These are phyloP conservation scores for Komagataella ulmi DNA, from an alignment of 805 yeast genomes.

Conservation along the genomic window DNA sequence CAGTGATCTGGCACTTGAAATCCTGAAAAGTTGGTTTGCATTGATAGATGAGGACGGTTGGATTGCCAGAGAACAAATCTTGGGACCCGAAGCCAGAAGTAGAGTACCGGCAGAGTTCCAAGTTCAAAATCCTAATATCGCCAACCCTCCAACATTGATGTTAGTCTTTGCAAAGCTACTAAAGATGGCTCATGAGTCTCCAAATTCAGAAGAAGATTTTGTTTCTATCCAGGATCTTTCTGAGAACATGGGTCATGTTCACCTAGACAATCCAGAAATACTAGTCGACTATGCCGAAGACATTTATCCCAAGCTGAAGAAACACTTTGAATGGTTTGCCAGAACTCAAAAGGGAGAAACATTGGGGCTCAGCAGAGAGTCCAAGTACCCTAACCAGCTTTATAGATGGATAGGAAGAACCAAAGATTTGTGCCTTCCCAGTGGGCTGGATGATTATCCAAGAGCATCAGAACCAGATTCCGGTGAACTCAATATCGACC, in stretches of 20 bases:
- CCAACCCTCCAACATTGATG: slow-evolving; percentile 92
- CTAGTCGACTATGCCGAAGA: slow-evolving; percentile 41
- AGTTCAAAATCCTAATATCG: slow-evolving; percentile 78
- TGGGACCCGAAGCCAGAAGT: slow-evolving; percentile 83
- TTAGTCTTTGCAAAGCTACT: slow-evolving; percentile 50
- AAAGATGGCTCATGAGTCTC: slow-evolving; percentile 24
- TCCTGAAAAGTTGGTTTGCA: slow-evolving; percentile 77
- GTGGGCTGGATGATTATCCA: slow-evolving; percentile 95
- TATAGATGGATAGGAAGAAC: slow-evolving; percentile 95
- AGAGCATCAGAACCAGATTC: slow-evolving; percentile 69
- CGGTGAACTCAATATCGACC: slow-evolving; percentile 84
- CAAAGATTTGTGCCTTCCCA: slow-evolving; percentile 70
- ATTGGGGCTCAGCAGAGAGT: slow-evolving; percentile 54
- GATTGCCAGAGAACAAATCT: slow-evolving; percentile 91
- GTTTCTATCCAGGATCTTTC: slow-evolving; percentile 11
- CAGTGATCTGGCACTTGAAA: slow-evolving; percentile 66
- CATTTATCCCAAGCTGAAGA: slow-evolving; percentile 64
- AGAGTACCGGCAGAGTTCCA: slow-evolving; percentile 78
- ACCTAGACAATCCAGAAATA: slow-evolving; percentile 45
- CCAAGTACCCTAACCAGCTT: slow-evolving; percentile 41
- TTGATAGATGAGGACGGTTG: slow-evolving; percentile 86
- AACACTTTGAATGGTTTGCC: slow-evolving; percentile 80
- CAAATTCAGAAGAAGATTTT: slow-evolving; percentile 15
- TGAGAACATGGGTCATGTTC: slow-evolving; percentile 31
- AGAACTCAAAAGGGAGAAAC: slow-evolving; percentile 65